These are phyloP conservation scores for Trametes coccinea DNA, from an alignment of 768 basidiomycete species.

Conservation along the genomic window DNA sequence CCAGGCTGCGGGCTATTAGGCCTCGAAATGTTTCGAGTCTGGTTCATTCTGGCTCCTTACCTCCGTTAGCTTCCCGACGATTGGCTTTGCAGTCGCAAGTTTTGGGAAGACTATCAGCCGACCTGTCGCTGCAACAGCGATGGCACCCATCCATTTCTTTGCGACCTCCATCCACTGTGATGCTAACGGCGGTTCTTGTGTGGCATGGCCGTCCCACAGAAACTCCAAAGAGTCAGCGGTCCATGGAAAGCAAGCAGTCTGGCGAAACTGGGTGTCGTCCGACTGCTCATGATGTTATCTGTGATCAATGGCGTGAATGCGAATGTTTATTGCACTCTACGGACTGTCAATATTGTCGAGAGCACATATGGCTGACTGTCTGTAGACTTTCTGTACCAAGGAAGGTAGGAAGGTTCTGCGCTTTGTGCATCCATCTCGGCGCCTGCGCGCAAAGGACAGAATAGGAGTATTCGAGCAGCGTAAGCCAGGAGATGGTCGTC, in stretches of 20 bases:
- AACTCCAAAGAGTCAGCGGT: slow-evolving; percentile 37
- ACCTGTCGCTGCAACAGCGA: slow-evolving; percentile 41
- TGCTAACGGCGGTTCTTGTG: slow-evolving; percentile 32
- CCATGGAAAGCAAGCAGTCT: slow-evolving; percentile 31
- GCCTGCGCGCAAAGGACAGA: no score
- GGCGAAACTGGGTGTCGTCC: slow-evolving; percentile 17
- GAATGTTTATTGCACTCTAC: not conserved
- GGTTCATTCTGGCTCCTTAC: slow-evolving; percentile 9
- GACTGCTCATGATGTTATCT: not conserved
- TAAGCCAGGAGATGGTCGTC: not conserved
- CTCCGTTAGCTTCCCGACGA: slow-evolving; percentile 14
- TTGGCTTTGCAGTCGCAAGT: slow-evolving; percentile 11
- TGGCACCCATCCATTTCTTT: slow-evolving; percentile 49
- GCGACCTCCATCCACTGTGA: slow-evolving; percentile 49
- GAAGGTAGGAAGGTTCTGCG: not conserved
- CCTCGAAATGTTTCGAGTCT: not conserved
- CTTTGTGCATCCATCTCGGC: not conserved
- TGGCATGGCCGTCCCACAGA: slow-evolving; percentile 39
- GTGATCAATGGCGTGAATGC: not conserved
- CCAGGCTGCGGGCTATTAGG: not conserved
- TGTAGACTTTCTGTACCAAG: slow-evolving; percentile 21
- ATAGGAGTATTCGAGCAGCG: not conserved
- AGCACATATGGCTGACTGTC: slow-evolving; percentile 16
- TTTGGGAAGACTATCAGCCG: slow-evolving; percentile 27
- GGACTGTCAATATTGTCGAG: slow-evolving; percentile 8